A percentile compares a stretch with the other conserved stretches of the same genome.
phyloP scores from a whole-genome alignment of 2,329 filamentous ascomycete species.

The Stachybotrys elegans region DNA sequence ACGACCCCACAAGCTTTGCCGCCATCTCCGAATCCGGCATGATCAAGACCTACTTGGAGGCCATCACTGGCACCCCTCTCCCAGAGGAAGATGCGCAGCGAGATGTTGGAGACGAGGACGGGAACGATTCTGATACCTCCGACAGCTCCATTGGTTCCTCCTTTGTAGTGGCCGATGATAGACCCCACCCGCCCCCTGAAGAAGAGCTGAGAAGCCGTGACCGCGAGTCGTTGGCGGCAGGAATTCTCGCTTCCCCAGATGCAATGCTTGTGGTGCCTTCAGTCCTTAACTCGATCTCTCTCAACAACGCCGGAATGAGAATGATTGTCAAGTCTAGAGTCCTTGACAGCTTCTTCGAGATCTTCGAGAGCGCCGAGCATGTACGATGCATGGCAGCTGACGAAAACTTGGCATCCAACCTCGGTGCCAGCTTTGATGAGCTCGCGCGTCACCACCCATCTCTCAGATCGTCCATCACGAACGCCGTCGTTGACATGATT shows the following conservation, averaged over 20 bases:
- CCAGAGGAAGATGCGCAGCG: slow-evolving; percentile 24
- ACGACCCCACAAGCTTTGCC: slow-evolving; percentile 94
- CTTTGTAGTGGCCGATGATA: slow-evolving; percentile 27
- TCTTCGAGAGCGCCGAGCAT: slow-evolving; percentile 92
- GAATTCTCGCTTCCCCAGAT: slow-evolving; percentile 82
- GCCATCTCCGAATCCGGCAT: slow-evolving; percentile 93
- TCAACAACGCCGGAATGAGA: slow-evolving; percentile 83
- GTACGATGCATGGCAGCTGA: slow-evolving; percentile 79
- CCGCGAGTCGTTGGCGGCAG: slow-evolving; percentile 49
- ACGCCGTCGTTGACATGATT: slow-evolving; percentile 85
- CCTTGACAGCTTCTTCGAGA: slow-evolving; percentile 83
- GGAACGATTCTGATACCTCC: slow-evolving; percentile 30
- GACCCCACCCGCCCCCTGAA: slow-evolving; percentile 48
- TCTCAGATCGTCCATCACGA: slow-evolving; percentile 73
- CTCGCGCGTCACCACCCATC: slow-evolving; percentile 88
- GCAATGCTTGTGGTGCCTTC: slow-evolving; percentile 82
- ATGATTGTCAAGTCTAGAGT: slow-evolving; percentile 80
- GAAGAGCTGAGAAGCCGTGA: slow-evolving; percentile 42
- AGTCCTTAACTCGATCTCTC: slow-evolving; percentile 87
- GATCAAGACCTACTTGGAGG: slow-evolving; percentile 78
- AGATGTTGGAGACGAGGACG: slow-evolving; percentile 22
- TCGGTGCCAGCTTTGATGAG: slow-evolving; percentile 89
- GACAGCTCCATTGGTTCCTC: slow-evolving; percentile 35
- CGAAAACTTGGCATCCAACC: slow-evolving; percentile 59
- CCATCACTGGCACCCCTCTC: slow-evolving; percentile 59